Evolutionary conservation across 1,139 yeast species (phyloP).

Genomic region (Saccharomyces hybrid): DNA sequence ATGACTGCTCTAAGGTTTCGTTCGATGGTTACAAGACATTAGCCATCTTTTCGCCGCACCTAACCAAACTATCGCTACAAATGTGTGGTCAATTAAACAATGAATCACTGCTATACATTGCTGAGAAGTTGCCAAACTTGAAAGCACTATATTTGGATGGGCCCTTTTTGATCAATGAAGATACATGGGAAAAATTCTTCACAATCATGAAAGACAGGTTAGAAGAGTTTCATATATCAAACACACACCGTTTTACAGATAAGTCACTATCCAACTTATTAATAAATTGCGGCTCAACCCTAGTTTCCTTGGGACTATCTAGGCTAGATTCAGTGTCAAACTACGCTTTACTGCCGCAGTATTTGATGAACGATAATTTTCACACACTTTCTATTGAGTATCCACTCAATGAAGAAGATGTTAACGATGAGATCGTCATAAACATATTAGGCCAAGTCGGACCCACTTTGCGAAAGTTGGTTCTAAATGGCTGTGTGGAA

Average conservation of each 20-base stretch:
- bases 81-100: conserved; percentile 94
- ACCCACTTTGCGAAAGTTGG: conserved; percentile 47
- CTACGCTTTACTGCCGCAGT: conserved; percentile 60
- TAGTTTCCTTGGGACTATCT: conserved; percentile 47
- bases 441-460: conserved; percentile 58
- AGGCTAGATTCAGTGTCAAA: conserved; percentile 64
- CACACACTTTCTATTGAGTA: conserved; percentile 59
- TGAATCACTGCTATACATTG: conserved; percentile 58
- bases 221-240: conserved; percentile 53
- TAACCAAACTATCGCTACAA: conserved; percentile 57
- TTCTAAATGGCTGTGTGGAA: conserved; percentile 63
- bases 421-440: conserved; percentile 65
- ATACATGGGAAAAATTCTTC: conserved; percentile 70
- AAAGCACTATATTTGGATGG: conserved; percentile 63
- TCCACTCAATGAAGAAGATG: conserved; percentile 55
- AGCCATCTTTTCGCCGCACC: conserved; percentile 70
- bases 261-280: conserved; percentile 57
- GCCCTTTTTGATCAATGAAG: conserved; percentile 72
- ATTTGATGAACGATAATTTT: conserved; percentile 39
- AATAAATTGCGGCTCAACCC: conserved; percentile 50
- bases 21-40: conserved; percentile 59
- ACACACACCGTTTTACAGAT: conserved; percentile 76
- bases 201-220: conserved; percentile 41
- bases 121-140: conserved; percentile 49
- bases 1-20: conserved; percentile 86